Conservation (phyloP, 441 rosid species). For the Gossypium laxum region DNA sequence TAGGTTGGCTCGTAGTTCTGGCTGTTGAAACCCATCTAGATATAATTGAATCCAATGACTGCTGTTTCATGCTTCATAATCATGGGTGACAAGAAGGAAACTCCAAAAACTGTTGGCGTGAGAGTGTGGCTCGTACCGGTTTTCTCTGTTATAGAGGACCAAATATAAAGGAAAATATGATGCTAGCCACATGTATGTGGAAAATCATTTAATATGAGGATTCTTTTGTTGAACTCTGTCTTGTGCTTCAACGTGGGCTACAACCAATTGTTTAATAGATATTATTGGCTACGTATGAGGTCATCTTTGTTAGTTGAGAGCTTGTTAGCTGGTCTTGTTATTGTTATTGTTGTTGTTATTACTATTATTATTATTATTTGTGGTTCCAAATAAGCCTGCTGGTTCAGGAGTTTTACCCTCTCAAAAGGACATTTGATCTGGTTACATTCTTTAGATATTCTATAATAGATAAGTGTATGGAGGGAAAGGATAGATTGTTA, state of each 20-base stretch:
- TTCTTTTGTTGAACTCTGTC: not conserved
- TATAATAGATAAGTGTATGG: not conserved
- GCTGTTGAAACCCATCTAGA: not conserved
- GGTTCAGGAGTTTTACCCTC: not conserved
- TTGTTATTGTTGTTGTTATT: not conserved
- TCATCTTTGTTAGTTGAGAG: not conserved
- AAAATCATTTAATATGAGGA: not conserved
- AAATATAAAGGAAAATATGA: not conserved
- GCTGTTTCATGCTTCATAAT: not conserved
- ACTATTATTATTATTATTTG: not conserved
- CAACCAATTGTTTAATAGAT: slow-evolving; percentile 5
- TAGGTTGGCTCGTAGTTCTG: not conserved
- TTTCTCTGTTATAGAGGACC: not conserved
- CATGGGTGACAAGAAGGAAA: not conserved
- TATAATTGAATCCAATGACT: not conserved
- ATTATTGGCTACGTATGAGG: not conserved
- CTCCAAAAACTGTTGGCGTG: not conserved
- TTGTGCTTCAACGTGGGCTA: not conserved
- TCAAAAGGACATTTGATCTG: not conserved
- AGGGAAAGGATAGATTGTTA: not conserved
- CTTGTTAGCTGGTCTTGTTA: not conserved
- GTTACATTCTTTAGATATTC: not conserved
- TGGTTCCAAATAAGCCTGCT: not conserved
- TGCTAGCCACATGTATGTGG: not conserved
- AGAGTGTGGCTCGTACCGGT: not conserved